phyloP scores from a whole-genome alignment of 768 basidiomycete genomes.

The Tephrocybe sp. region DNA sequence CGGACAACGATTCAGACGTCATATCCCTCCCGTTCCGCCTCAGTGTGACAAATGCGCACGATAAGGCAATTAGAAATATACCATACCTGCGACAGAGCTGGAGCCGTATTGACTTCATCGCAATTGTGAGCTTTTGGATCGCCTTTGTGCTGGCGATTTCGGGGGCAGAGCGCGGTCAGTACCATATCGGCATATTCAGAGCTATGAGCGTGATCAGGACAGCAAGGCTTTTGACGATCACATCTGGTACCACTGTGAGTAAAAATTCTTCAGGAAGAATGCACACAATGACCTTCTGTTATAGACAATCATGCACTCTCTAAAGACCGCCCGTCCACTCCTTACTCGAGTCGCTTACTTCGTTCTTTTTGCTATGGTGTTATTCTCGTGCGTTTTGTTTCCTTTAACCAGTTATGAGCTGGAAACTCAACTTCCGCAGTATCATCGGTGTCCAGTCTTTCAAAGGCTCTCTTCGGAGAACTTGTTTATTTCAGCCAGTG shows the following conservation, averaged over 20 bases:
- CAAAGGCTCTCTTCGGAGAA: conserved; percentile 75
- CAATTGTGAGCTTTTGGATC: conserved; percentile 87
- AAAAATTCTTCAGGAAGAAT: not conserved
- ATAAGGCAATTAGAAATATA: conserved; percentile 63
- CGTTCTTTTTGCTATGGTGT: conserved; percentile 81
- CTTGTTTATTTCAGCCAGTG: conserved; percentile 55
- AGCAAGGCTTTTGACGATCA: conserved; percentile 81
- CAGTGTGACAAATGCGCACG: conserved; percentile 52
- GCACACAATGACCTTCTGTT: not conserved
- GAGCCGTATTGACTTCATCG: conserved; percentile 87
- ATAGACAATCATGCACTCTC: conserved; percentile 82
- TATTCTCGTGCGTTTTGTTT: conserved; percentile 72
- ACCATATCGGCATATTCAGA: conserved; percentile 86
- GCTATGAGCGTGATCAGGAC: conserved; percentile 86
- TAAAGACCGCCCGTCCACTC: conserved; percentile 89
- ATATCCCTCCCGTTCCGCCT: conserved; percentile 64
- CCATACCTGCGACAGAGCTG: conserved; percentile 93
- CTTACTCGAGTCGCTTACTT: conserved; percentile 90
- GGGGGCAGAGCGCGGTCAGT: conserved; percentile 62
- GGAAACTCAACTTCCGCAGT: conserved; percentile 31
- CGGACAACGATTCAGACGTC: conserved; percentile 42
- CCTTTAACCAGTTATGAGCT: not conserved
- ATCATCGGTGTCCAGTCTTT: conserved; percentile 96
- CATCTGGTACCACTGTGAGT: conserved; percentile 87
- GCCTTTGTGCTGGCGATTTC: conserved; percentile 68